Evolutionary conservation across 352 stramenopile genomes (phyloP).

Genomic region (Globisporangium cylindrosporum): DNA sequence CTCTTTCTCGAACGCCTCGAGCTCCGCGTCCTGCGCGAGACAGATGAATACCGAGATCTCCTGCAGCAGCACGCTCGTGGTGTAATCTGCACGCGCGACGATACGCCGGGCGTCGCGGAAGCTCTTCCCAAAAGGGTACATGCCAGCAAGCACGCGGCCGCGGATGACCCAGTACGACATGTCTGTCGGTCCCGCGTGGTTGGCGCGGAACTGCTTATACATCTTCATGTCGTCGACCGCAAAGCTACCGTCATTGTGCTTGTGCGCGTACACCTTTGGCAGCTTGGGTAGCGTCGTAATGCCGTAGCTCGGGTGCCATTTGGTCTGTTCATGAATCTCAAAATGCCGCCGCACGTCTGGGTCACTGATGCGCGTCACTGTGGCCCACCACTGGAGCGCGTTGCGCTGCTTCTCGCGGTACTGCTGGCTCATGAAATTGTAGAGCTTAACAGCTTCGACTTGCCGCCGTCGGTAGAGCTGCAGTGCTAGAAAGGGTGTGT

Average conservation of each 20-base stretch:
- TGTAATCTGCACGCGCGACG: slow-evolving; percentile 45
- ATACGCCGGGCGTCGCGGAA: slow-evolving; percentile 44
- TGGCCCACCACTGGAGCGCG: slow-evolving; percentile 29
- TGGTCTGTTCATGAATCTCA: slow-evolving; percentile 18
- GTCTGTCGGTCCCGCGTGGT: slow-evolving; percentile 61
- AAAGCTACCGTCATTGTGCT: slow-evolving; percentile 36
- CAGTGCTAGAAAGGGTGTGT: slow-evolving; percentile 34
- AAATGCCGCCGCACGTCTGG: slow-evolving; percentile 16
- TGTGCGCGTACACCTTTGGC: slow-evolving; percentile 31
- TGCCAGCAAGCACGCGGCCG: slow-evolving; percentile 46
- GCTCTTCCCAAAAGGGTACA: slow-evolving; percentile 46
- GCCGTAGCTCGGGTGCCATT: slow-evolving; percentile 70
- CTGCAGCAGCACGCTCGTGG: slow-evolving; percentile 62
- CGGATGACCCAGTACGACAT: slow-evolving; percentile 73
- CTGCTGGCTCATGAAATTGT: slow-evolving; percentile 36
- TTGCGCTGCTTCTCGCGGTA: slow-evolving; percentile 24
- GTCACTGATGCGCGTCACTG: slow-evolving; percentile 13
- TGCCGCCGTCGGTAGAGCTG: slow-evolving; percentile 45
- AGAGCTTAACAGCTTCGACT: slow-evolving; percentile 40
- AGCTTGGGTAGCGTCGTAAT: slow-evolving; percentile 57
- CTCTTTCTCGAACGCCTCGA: slow-evolving; percentile 19
- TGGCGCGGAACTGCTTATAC: slow-evolving; percentile 66
- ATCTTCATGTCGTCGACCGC: slow-evolving; percentile 52
- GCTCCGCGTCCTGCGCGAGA: slow-evolving; percentile 41
- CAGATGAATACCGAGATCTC: slow-evolving; percentile 69